These are phyloP conservation scores for Nepenthes alata DNA, from an alignment of 179 eudicot species.

Conservation along the genomic window DNA sequence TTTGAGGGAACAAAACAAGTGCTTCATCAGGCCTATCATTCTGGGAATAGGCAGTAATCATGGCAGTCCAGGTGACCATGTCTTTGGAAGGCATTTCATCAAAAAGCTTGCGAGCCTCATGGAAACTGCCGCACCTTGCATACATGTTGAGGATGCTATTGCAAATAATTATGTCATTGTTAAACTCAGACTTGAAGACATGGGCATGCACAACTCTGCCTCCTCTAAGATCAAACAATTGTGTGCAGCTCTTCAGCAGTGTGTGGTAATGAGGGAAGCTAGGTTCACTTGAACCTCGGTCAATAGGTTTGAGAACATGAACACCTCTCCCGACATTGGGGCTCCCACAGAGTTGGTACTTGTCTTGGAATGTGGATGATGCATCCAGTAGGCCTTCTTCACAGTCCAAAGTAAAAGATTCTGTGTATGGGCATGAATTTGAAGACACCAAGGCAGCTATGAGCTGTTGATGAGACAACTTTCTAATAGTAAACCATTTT, in stretches of 20 bases:
- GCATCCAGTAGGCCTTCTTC: too few species aligned
- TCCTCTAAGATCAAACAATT: constrained; percentile 28
- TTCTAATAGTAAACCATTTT: too few species aligned
- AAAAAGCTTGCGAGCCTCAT: constrained; percentile 41
- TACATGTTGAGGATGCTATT: constrained; percentile 53
- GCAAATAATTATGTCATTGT: constrained; percentile 22
- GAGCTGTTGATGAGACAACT: too few species aligned
- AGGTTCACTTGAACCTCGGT: too few species aligned
- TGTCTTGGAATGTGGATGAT: too few species aligned
- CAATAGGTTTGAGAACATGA: too few species aligned
- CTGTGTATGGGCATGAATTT: too few species aligned
- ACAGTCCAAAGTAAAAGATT: too few species aligned
- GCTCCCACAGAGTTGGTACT: too few species aligned
- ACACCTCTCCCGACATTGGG: too few species aligned
- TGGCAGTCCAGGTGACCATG: constrained; percentile 51
- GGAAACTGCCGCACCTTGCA: constrained; percentile 45
- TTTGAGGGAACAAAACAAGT: constrained; percentile 38
- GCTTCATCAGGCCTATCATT: constrained; percentile 36
- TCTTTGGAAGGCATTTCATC: constrained; percentile 44
- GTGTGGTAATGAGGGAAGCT: constrained; percentile 19
- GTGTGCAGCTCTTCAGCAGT: constrained; percentile 39
- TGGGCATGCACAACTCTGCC: constrained; percentile 55
- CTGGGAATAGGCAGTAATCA: constrained; percentile 57
- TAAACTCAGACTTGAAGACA: constrained; percentile 36
- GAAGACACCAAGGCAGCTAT: too few species aligned